Base-by-base conservation (phyloP, 2,329 filamentous ascomycete genomes). In the Ophiostoma angusticollis region DNA sequence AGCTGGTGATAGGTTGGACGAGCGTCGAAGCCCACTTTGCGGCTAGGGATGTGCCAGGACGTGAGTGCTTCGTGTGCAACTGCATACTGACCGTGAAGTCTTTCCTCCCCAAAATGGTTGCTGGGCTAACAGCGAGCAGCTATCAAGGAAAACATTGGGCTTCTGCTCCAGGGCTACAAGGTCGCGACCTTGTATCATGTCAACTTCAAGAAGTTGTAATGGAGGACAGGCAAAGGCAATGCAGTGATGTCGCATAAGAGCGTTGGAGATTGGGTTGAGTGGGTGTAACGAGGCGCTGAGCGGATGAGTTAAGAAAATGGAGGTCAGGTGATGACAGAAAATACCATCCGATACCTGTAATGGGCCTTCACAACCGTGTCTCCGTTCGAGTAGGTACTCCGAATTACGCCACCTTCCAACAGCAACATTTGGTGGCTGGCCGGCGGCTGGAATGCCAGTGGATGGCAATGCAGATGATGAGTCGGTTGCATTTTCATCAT, bases 1-100 rank as follows among this genome's bases (percentile, higher is more conserved):
- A 46, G 46, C 29, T 50, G 41, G 17, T 51, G 11, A 41, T 53
- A 21, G 50, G 50, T 24, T 53, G 50, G 50, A 35, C 32, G 32
- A 51, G 49, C 19, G 35, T 35, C 8, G 50, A 50, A 29, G 49
- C 45, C n/a, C 49, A 52, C 34, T 6, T 44, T 9, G 38, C 37
- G 35, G 49, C 47, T 4, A 50, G 51, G 44, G 42, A 21, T 7
- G 31, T 35, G 17, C 31, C 25, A 13, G 45, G 37, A 19, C 37
- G 41, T 43, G 28, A 27, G 40, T 42, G 4, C 9, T 25, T 19
- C 16, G 12, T 22, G 14, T 22, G 9, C 28, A n/a, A 22, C 11
- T 34, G 17, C 24, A 13, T 21, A n/a, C n/a, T n/a, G n/a, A n/a
- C n/a, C n/a, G n/a, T n/a, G n/a, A n/a, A n/a, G n/a, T n/a, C 24